Evolutionary conservation across 2,329 filamentous ascomycete genomes (phyloP).

Genomic region (Daldinia sp.): DNA sequence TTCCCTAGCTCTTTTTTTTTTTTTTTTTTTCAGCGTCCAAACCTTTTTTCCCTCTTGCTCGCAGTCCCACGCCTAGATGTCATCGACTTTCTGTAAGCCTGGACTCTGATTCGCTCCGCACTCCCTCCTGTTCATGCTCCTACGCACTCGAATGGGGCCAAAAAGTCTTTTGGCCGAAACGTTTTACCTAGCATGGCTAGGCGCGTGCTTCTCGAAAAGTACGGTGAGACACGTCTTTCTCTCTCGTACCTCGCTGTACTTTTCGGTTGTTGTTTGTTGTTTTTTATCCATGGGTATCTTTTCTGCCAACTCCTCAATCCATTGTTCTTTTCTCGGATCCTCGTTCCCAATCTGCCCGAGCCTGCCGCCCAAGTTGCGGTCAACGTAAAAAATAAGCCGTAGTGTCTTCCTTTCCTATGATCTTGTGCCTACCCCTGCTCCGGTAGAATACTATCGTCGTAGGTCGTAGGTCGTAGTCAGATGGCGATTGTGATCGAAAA

Average conservation of each 20-base stretch:
- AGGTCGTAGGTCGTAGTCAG: no score
- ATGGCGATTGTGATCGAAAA: slow-evolving; percentile 8
- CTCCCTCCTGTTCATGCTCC: slow-evolving; percentile 13
- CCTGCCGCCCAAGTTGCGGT: slow-evolving; percentile 35
- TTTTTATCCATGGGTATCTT: slow-evolving; percentile 38
- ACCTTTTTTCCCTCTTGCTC: slow-evolving; percentile 6
- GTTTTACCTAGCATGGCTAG: slow-evolving; percentile 31
- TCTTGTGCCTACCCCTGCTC: slow-evolving; percentile 6
- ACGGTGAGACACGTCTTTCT: slow-evolving; percentile 17
- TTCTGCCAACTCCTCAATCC: slow-evolving; percentile 26
- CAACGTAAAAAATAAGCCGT: slow-evolving; percentile 31
- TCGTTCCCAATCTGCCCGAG: slow-evolving; percentile 37
- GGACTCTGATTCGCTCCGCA: slow-evolving; percentile 22
- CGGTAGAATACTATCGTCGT: slow-evolving; percentile 21
- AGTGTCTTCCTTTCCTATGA: slow-evolving; percentile 2
- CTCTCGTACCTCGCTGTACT: slow-evolving; percentile 13
- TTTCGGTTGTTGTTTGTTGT: no score
- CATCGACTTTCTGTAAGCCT: slow-evolving; percentile 6
- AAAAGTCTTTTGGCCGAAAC: slow-evolving; percentile 26
- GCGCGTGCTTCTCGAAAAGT: slow-evolving; percentile 18
- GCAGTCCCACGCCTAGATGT: slow-evolving; percentile 23
- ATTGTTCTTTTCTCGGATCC: slow-evolving; percentile 26
- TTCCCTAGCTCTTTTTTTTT: slow-evolving; percentile 7
- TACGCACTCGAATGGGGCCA: slow-evolving; percentile 21
- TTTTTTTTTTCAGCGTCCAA: slow-evolving; percentile 7